Base-by-base conservation (phyloP, 2,329 filamentous ascomycete genomes). In the Endothia cerciana region DNA sequence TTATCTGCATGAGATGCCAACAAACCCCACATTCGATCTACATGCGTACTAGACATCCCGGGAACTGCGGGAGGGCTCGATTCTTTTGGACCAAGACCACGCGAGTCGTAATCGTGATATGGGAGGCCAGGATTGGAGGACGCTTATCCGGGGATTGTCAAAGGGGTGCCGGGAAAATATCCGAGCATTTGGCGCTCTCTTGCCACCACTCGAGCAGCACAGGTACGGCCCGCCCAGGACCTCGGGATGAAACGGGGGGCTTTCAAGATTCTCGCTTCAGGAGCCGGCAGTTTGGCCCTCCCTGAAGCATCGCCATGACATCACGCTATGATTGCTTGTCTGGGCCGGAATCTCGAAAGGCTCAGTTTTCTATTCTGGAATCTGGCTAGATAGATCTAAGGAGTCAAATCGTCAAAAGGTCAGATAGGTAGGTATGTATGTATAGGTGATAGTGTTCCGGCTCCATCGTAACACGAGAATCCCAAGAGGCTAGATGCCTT, bases 1-100 rank as follows among this genome's bases (percentile, higher is more conserved):
- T 25, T 49, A 61, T 61, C n/a, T 51, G 33, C 25, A 61, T 38
- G 57, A 41, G 15, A 25, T 13, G 30, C 40, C 19, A 33, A n/a
- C 19, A 17, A 38, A 60, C 43, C 43, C 43, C 43, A 25, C 43
- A 47, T 47, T 19, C 43, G 43, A 47, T 47, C 43, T 47, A 19
- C 43, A 10, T 47, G 19, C 43, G 19, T 19, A 47, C 43, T 22
- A 47, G n/a, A 1, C 7, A 25, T 47, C 19, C n/a, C 4, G 19
- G 43, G 10, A 22, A 25, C 43, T 22, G 8, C 3, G n/a, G 43
- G 22, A 2, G n/a, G 19, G n/a, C n/a, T n/a, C n/a, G n/a, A n/a
- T n/a, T 47, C 22, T 22, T 11, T 19, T 22, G 43, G 8, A 8
- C 7, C 8, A 47, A n/a, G 10, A 3, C 43, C 22, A 22, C 43